Conservation (phyloP, 805 yeast genomes). For the Lipomyces sp. region DNA sequence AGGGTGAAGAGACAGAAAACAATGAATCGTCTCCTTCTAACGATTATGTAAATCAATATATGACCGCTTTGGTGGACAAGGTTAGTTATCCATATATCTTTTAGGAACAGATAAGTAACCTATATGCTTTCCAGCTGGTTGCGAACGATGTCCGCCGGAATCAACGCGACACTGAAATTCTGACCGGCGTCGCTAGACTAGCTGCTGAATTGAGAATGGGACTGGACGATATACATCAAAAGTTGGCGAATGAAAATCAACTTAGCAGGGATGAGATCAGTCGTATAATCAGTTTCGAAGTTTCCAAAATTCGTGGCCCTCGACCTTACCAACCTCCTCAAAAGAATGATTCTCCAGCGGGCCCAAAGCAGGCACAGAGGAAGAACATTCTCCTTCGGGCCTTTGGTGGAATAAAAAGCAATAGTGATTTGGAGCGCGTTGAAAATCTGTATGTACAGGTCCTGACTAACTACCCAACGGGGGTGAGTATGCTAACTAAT, state of each 20-base stretch:
- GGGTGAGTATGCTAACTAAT: not conserved
- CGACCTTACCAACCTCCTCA: not conserved
- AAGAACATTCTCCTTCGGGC: slow-evolving; percentile 24
- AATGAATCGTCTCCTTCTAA: not conserved
- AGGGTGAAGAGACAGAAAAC: not conserved
- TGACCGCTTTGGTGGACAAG: not conserved
- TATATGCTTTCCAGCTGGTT: slow-evolving; percentile 9
- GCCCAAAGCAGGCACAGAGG: not conserved
- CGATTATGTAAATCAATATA: slow-evolving; percentile 2
- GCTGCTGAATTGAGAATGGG: slow-evolving; percentile 14
- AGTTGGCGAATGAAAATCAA: slow-evolving; percentile 9
- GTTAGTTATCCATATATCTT: not conserved
- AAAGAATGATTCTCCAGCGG: not conserved
- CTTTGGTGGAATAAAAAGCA: slow-evolving; percentile 19
- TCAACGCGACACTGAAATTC: slow-evolving; percentile 22
- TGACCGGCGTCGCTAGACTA: slow-evolving; percentile 26
- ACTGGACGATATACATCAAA: slow-evolving; percentile 5
- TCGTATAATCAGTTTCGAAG: not conserved
- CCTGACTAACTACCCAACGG: not conserved
- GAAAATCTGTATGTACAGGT: slow-evolving; percentile 25
- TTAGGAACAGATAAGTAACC: not conserved
- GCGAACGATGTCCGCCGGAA: slow-evolving; percentile 16
- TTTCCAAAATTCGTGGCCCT: slow-evolving; percentile 15
- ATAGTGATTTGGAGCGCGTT: slow-evolving; percentile 21
- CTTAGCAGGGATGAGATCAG: slow-evolving; percentile 3